Conservation (phyloP, 306 rosid genomes). For the Gastrolobium bilobum region DNA sequence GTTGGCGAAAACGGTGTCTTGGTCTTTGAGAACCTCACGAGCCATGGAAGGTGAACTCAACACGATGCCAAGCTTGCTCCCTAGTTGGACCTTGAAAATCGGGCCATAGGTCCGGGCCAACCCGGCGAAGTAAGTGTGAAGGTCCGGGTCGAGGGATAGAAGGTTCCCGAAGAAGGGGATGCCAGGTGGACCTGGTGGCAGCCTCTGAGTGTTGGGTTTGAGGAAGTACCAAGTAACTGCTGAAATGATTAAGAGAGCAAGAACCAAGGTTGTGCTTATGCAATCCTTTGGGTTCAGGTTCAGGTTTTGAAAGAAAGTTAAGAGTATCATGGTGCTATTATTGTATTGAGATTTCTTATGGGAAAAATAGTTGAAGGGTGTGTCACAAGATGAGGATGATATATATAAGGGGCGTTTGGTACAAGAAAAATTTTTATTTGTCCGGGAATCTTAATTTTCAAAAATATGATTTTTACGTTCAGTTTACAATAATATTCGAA, state of each 20-base stretch:
- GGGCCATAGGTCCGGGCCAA: constrained; percentile 71
- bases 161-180: constrained; percentile 81
- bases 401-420: too few species aligned
- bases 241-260: constrained; percentile 27
- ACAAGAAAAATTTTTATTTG: too few species aligned
- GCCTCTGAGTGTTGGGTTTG: not conserved
- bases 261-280: not conserved
- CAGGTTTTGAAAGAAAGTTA: not conserved
- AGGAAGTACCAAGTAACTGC: not conserved
- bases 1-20: constrained; percentile 77
- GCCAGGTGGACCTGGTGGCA: constrained; percentile 79
- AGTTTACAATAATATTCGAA: too few species aligned
- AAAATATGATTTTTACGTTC: too few species aligned
- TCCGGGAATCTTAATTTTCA: too few species aligned
- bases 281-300: not conserved
- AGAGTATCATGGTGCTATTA: constrained; percentile 10
- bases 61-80: constrained; percentile 60
- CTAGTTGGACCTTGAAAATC: constrained; percentile 70
- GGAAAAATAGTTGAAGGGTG: not conserved
- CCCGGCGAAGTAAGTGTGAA: constrained; percentile 70
- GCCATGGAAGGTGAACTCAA: constrained; percentile 65
- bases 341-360: not conserved
- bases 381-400: not conserved
- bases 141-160: constrained; percentile 74
- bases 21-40: constrained; percentile 68